Conservation (phyloP, 2,329 filamentous ascomycete species). For the Xylariomycetidae sp. region DNA sequence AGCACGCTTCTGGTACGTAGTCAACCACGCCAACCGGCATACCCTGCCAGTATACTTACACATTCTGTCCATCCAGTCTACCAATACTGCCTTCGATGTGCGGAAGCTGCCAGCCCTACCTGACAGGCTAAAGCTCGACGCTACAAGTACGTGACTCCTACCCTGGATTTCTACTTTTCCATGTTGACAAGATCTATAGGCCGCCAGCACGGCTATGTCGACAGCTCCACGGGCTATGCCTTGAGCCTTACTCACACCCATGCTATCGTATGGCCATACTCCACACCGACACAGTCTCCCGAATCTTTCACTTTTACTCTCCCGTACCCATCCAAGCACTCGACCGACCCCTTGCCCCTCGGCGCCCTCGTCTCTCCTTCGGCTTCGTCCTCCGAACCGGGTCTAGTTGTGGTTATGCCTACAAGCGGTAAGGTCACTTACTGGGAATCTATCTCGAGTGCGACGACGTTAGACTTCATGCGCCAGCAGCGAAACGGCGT, state of each 20-base stretch:
- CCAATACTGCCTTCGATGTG: slow-evolving; percentile 78
- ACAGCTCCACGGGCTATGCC: slow-evolving; percentile 65
- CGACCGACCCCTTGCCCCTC: slow-evolving; percentile 70
- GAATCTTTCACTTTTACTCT: slow-evolving; percentile 79
- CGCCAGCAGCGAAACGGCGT: slow-evolving; percentile 77
- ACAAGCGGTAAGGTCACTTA: slow-evolving; percentile 81
- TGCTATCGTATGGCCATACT: slow-evolving; percentile 89
- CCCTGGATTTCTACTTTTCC: background rate
- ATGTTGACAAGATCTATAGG: slow-evolving; percentile 36
- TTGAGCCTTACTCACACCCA: slow-evolving; percentile 75
- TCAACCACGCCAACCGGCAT: slow-evolving; percentile 1
- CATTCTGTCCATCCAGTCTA: slow-evolving; percentile 54
- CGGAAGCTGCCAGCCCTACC: slow-evolving; percentile 81
- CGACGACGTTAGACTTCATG: slow-evolving; percentile 77
- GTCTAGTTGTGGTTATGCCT: slow-evolving; percentile 81
- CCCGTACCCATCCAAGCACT: slow-evolving; percentile 64
- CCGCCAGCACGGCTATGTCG: slow-evolving; percentile 62
- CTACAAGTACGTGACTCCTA: slow-evolving; percentile 51
- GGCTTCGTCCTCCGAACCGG: slow-evolving; percentile 73
- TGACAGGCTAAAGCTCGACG: slow-evolving; percentile 65
- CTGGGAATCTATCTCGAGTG: slow-evolving; percentile 92
- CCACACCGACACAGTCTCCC: slow-evolving; percentile 59
- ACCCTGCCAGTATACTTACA: slow-evolving; percentile 10
- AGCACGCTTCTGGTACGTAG: slow-evolving; percentile 61
- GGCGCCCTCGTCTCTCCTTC: slow-evolving; percentile 79